phyloP scores from a whole-genome alignment of 257 asterid species.

The Fraxinus quadrangulata region DNA sequence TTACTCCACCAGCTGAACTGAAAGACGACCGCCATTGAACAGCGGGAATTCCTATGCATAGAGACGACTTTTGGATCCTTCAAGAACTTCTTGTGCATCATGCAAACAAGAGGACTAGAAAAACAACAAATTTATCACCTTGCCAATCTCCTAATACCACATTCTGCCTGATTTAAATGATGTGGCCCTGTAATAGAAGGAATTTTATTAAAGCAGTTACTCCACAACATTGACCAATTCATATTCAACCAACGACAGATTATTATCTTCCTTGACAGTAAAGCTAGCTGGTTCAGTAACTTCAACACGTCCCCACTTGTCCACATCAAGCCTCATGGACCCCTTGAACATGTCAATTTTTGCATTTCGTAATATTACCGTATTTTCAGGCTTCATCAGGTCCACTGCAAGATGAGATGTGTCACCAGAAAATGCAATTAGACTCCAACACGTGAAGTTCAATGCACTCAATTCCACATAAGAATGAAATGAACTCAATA shows the following conservation, averaged over 20 bases:
- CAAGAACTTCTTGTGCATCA: slow-evolving; percentile 20
- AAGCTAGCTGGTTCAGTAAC: slow-evolving; percentile 40
- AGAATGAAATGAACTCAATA: neutral
- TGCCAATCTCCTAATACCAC: slow-evolving; percentile 26
- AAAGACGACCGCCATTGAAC: neutral
- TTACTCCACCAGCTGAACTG: slow-evolving; percentile 2
- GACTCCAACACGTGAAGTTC: neutral
- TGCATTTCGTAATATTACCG: slow-evolving; percentile 61
- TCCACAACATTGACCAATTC: slow-evolving; percentile 52
- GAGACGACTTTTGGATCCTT: neutral
- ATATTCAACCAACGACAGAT: slow-evolving; percentile 63
- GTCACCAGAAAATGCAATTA: neutral
- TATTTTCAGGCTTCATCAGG: slow-evolving; percentile 54
- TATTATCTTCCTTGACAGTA: slow-evolving; percentile 70
- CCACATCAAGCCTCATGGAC: slow-evolving; percentile 85
- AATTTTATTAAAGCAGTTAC: slow-evolving; percentile 19
- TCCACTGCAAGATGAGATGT: slow-evolving; percentile 50
- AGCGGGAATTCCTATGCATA: neutral
- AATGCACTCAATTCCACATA: neutral
- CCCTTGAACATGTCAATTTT: slow-evolving; percentile 87
- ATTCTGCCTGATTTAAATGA: slow-evolving; percentile 25
- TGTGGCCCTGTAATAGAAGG: slow-evolving; percentile 13
- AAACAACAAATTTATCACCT: slow-evolving; percentile 25
- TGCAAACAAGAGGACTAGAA: slow-evolving; percentile 29
- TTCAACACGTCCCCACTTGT: slow-evolving; percentile 56